Evolutionary conservation across 2,329 filamentous ascomycete genomes (phyloP).

Genomic region (Cordyceps cicadae): DNA sequence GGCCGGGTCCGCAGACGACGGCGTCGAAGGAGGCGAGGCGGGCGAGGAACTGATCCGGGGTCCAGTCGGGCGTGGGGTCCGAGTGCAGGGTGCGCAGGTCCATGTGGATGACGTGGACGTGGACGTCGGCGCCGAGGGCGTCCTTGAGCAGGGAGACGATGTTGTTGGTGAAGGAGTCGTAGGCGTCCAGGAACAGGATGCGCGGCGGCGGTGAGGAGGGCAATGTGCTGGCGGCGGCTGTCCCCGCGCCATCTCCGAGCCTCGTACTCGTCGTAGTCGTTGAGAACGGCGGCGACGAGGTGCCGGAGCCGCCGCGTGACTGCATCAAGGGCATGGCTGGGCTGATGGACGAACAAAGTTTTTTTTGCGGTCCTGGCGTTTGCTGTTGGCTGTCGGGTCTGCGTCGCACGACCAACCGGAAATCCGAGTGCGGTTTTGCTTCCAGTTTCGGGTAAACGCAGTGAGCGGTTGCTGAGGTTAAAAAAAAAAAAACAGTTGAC

Average conservation of each 20-base stretch:
- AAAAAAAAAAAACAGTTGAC: not conserved
- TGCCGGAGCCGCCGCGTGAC: constrained; percentile 1
- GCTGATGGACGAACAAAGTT: not conserved
- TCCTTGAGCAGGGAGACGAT: constrained; percentile 75
- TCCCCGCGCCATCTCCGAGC: not conserved
- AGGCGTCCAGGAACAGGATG: constrained; percentile 88
- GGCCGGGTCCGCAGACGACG: constrained; percentile 83
- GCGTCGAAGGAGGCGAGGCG: constrained; percentile 61
- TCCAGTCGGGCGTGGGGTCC: constrained; percentile 41
- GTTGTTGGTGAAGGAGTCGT: constrained; percentile 96
- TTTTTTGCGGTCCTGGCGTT: not conserved
- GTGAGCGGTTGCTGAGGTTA: not conserved
- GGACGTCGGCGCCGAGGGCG: constrained; percentile 58
- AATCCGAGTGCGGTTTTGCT: not conserved
- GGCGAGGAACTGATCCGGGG: constrained; percentile 31
- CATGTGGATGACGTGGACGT: constrained; percentile 34
- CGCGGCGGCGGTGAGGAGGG: constrained; percentile 19
- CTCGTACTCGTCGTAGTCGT: not conserved
- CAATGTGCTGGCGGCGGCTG: not conserved
- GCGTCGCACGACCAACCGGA: not conserved
- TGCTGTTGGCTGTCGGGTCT: not conserved
- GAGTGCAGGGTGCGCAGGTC: constrained; percentile 54
- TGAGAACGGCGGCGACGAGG: constrained; percentile 1
- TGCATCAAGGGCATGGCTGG: constrained; percentile 10
- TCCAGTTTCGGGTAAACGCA: not conserved